A percentile compares a stretch with the other conserved stretches of the same genome.
Conservation (phyloP, 176 grass and related monocot species). For the Cenchrus purpureus region DNA sequence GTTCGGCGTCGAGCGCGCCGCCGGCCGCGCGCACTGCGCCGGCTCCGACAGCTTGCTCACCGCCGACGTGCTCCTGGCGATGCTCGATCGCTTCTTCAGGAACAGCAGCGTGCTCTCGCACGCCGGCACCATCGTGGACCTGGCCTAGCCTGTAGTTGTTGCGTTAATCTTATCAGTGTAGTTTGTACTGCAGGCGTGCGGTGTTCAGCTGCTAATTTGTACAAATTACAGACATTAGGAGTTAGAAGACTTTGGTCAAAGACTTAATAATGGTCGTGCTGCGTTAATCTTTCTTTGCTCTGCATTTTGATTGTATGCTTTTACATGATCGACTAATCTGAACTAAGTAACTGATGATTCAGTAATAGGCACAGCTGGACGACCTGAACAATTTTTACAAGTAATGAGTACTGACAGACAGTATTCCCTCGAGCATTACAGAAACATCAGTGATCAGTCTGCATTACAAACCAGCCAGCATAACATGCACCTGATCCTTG, state of each 20-base stretch:
- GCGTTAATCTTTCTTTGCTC: not conserved
- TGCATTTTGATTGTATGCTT: not conserved
- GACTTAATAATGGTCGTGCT: no score
- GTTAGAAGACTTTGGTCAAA: no score
- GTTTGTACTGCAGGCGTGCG: not conserved
- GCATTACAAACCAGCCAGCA: not conserved
- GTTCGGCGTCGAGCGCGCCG: constrained; percentile 28
- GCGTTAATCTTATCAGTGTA: not conserved
- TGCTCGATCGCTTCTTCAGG: not conserved
- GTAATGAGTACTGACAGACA: not conserved
- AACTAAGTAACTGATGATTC: not conserved
- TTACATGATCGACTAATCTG: not conserved
- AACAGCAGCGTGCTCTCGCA: not conserved
- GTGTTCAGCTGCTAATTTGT: not conserved
- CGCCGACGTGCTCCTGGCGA: constrained; percentile 28
- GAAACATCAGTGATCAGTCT: not conserved
- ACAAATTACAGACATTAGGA: not conserved
- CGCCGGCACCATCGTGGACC: constrained; percentile 37
- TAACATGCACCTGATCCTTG: no score
- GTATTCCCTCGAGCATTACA: not conserved
- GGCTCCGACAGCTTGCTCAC: constrained; percentile 60
- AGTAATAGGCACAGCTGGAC: not conserved
- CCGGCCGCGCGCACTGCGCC: constrained; percentile 44
- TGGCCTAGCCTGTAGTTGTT: constrained; percentile 6
- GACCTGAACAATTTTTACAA: not conserved